Evolutionary conservation across 768 basidiomycete species (phyloP).

Genomic region (Sporobolomyces roseus): DNA sequence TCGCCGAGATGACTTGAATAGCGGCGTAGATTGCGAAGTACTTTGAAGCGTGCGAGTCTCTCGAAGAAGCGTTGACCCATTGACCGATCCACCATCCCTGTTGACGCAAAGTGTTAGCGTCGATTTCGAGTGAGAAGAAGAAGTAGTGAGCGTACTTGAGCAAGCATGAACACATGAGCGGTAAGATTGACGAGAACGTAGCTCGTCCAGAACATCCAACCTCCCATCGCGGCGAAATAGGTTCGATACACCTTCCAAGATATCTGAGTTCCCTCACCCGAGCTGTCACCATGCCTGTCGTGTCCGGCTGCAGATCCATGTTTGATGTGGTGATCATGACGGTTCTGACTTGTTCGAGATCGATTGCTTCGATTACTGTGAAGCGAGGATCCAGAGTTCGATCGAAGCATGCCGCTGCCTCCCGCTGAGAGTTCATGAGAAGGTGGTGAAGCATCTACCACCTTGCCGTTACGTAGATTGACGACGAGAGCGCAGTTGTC

Average conservation of each 20-base stretch:
- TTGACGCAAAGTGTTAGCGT: not conserved
- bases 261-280: conserved; percentile 15
- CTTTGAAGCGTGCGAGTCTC: conserved; percentile 1
- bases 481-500: conserved; percentile 21
- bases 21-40: conserved; percentile 32
- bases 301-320: conserved; percentile 4
- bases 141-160: conserved; percentile 12
- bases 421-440: conserved; percentile 2
- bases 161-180: conserved; percentile 39
- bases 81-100: conserved; percentile 36
- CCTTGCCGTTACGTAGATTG: conserved; percentile 16
- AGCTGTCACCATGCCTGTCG: conserved; percentile 16
- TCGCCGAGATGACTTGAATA: conserved; percentile 33
- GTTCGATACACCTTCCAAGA: conserved; percentile 21
- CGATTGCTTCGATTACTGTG: conserved; percentile 5
- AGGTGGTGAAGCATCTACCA: conserved; percentile 1
- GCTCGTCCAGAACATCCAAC: conserved; percentile 16
- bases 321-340: conserved; percentile 21
- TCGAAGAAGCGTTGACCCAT: conserved; percentile 28
- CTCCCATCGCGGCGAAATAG: conserved; percentile 34
- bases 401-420: conserved; percentile 10
- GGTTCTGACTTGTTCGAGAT: not conserved
- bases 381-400: conserved; percentile 3
- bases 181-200: conserved; percentile 33
- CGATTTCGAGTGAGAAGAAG: too few relatives aligned